Evolutionary conservation across 2,329 filamentous ascomycete species (phyloP), one percentile per base, ranked within the genome.

Genomic region (Hypoxylon sp.): DNA sequence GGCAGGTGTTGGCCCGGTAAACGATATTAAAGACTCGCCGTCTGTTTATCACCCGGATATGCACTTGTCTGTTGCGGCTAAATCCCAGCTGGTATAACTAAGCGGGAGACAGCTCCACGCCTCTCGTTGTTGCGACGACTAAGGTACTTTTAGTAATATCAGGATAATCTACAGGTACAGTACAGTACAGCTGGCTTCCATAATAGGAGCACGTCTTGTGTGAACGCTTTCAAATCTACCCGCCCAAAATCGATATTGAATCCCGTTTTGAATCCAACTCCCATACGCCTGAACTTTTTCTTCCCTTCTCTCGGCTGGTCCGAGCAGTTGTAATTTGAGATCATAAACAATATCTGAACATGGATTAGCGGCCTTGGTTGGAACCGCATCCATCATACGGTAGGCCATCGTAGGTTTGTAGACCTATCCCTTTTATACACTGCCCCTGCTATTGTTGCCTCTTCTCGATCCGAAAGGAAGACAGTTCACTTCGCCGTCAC

Each of bases 401-500:
- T n/a, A 40, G 37, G 17, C 31, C n/a, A 4, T n/a, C 31, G 31
- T 35, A 7, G 31, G 31, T 5, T 17, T 35, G n/a, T 35, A 35
- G 31, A 3, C 18, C 31, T 35, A 43, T 17, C n/a, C 31, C 18
- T 15, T 55, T 71, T 67, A 81, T 51, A 81, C 73, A 66, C 81
- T 83, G 35, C 77, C 79, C 48, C 80, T 78, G 68, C 78, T 78
- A 63, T 76, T 71, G 62, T 75, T 73, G 51, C 66, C 67, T 17
- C 68, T 55, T 45, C 71, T 72, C 54, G 73, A 73, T 62, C 74
- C 48, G 49, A 81, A 79, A 48, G 81, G 79, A 66, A 77, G 80
- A 37, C 69, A 71, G 64, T 74, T 76, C 41, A 72, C 74, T 52
- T 81, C 81, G 27, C 76, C 76, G 43, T 84, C 82, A 65, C 81